Base-by-base conservation (phyloP, 768 basidiomycete genomes). In the Roridomyces roridus region DNA sequence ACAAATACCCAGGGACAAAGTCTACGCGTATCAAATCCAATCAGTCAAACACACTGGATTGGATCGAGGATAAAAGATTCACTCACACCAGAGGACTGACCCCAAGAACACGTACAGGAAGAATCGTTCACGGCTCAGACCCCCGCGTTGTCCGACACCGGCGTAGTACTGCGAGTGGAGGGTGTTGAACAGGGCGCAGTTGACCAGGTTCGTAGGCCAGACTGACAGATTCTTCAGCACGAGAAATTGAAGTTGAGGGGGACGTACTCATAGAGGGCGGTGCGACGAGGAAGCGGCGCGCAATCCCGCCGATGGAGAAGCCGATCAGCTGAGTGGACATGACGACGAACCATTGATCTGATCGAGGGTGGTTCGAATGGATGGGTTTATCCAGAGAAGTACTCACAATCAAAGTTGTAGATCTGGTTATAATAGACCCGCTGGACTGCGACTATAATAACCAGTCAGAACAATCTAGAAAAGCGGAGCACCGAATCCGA, bases 261-360 rank as follows among this genome's bases (percentile, higher is more conserved):
- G 24, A 68, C 83, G 56, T 56, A 85, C 85, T 87, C 86, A 88
- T 88, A 0, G 85, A 85, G 4, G 83, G 84, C 7, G 85, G 89
- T 52, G 85, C 80, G 34, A 89, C 91, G 34, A 93, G 80, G 79
- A 92, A 92, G 11, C 91, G 85, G 26, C 88, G 84, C 6, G 83
- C 61, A 77, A 92, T 62, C 63, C 84, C 67, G 76, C 91, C 92
- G 51, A 92, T 85, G 5, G 90, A 92, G 76, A 93, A 93, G 12
- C 92, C 91, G 50, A 92, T 91, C 51, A 91, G 74, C 65, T 89
- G 87, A 1, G 86, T 86, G 26, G 84, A 87, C 74, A 92, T 84
- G 23, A 92, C 87, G 20, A 92, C 72, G 70, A 92, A 83, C 86
- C 90, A 89, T 73, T 91, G 88, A 70, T 92, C 89, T 82, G 59